Evolutionary conservation across 306 rosid species (phyloP), one percentile per base, ranked within the genome.

Genomic region (Vigna nakashimae): DNA sequence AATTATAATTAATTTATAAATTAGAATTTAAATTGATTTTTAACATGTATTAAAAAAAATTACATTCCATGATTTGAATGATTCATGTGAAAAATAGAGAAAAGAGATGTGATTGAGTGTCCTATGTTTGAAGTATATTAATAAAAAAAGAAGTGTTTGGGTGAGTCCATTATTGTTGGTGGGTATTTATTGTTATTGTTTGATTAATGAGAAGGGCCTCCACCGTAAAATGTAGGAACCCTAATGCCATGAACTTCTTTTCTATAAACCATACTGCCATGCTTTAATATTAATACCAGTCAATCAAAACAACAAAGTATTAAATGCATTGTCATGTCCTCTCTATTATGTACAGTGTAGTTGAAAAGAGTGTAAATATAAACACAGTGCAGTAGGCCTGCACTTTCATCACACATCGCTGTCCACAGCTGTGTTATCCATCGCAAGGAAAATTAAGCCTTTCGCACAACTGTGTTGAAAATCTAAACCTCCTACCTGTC

Each of bases 361-460:
- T 26, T 4, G 74, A 53, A 36, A 71, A 38, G 7, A 42, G 20
- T 2, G 28, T 26, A 26, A 26, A 26, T 26, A 26, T 26, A 2
- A 26, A 26, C 28, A 30, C 15, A 4, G 32, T 26, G 14, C 48
- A 36, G 57, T 58, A 74, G 18, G 2, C 46, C 57, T 43, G 26
- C 17, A 4, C 36, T 60, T 32, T 24, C n/a, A 28, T 6, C 6
- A 38, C 59, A 50, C 16, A 20, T 36, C 52, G 6, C 12, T 59
- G 32, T 59, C 69, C 5, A 45, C 78, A 45, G 65, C 71, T 62
- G 71, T 30, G 22, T 30, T 16, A 32, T 74, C 48, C 24, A 58
- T 58, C 11, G 9, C n/a, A 2, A 57, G 40, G 10, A 64, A 17
- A 40, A 18, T 43, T 45, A 26, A 24, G 69, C 5, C 26, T 28